These are phyloP conservation scores for Caloboletus firmus DNA, from an alignment of 1,284 basidiomycete species.

Conservation along the genomic window DNA sequence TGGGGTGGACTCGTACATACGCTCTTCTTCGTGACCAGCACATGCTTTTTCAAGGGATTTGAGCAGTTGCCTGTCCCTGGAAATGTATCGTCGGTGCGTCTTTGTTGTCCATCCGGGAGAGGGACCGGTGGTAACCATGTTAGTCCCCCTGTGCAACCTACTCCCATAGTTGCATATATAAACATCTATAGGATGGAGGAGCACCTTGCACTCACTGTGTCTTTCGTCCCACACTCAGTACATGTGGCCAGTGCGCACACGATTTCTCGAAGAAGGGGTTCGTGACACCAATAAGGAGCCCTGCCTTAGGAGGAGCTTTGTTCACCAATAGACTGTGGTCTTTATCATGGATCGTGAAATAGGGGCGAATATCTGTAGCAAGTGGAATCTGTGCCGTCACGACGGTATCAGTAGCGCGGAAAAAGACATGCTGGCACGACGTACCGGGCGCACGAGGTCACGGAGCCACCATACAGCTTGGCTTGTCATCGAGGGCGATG, in stretches of 20 bases:
- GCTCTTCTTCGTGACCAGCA: constrained; percentile 46
- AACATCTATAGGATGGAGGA: background rate
- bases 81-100: constrained; percentile 81
- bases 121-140: constrained; percentile 47
- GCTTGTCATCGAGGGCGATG: constrained; percentile 78
- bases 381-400: constrained; percentile 65
- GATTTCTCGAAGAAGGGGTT: constrained; percentile 92
- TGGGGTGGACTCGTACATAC: constrained; percentile 41
- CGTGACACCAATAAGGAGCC: constrained; percentile 86
- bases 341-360: constrained; percentile 93
- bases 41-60: constrained; percentile 64
- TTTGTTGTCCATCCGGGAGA: constrained; percentile 74
- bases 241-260: constrained; percentile 91
- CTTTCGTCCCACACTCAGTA: constrained; percentile 64
- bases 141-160: constrained; percentile 17
- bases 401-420: background rate
- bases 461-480: constrained; percentile 90
- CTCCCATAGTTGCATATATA: background rate
- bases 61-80: constrained; percentile 78
- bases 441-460: constrained; percentile 83
- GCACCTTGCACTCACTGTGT: constrained; percentile 38
- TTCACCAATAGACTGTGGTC: constrained; percentile 80
- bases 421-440: constrained; percentile 23
- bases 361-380: constrained; percentile 86
- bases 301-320: constrained; percentile 80